Conservation (phyloP, 208 protist genomes). For the Leishmania martiniquensis region DNA sequence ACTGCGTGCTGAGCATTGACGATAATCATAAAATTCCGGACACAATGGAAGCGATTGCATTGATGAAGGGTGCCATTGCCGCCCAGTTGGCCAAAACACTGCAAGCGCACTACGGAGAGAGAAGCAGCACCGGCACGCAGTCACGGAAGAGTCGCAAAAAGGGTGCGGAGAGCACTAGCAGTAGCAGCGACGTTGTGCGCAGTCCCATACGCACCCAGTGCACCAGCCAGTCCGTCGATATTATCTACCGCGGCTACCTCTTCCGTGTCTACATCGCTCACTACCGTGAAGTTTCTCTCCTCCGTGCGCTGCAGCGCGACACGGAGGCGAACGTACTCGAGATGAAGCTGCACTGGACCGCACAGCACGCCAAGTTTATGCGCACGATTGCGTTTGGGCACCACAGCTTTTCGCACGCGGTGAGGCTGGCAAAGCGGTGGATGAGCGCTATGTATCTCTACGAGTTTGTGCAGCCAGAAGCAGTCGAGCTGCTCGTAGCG, state of each 20-base stretch:
- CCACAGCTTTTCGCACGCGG: slow-evolving; percentile 71
- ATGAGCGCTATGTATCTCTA: slow-evolving; percentile 76
- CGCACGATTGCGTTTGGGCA: slow-evolving; percentile 77
- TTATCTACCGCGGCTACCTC: slow-evolving; percentile 81
- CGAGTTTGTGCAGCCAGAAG: slow-evolving; percentile 85
- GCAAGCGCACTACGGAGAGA: slow-evolving; percentile 43
- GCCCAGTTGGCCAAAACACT: slow-evolving; percentile 83
- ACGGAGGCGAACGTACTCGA: slow-evolving; percentile 75
- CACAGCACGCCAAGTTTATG: slow-evolving; percentile 85
- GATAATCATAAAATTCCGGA: slow-evolving; percentile 87
- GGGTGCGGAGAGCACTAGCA: slow-evolving; percentile 8
- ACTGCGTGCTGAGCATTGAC: slow-evolving; percentile 84
- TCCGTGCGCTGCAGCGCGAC: slow-evolving; percentile 73
- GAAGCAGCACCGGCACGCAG: background rate
- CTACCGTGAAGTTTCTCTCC: slow-evolving; percentile 86
- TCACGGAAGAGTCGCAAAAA: slow-evolving; percentile 14
- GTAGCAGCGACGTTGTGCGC: slow-evolving; percentile 9
- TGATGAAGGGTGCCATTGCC: slow-evolving; percentile 88
- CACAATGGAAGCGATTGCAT: slow-evolving; percentile 77
- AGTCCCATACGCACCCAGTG: slow-evolving; percentile 52
- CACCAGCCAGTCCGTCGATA: slow-evolving; percentile 75
- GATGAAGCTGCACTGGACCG: slow-evolving; percentile 85
- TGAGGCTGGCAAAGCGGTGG: slow-evolving; percentile 83
- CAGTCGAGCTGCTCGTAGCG: slow-evolving; percentile 82
- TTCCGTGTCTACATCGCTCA: slow-evolving; percentile 89